Conservation (phyloP, 2,329 filamentous ascomycete genomes). For the Cladosporium cucumerinum region DNA sequence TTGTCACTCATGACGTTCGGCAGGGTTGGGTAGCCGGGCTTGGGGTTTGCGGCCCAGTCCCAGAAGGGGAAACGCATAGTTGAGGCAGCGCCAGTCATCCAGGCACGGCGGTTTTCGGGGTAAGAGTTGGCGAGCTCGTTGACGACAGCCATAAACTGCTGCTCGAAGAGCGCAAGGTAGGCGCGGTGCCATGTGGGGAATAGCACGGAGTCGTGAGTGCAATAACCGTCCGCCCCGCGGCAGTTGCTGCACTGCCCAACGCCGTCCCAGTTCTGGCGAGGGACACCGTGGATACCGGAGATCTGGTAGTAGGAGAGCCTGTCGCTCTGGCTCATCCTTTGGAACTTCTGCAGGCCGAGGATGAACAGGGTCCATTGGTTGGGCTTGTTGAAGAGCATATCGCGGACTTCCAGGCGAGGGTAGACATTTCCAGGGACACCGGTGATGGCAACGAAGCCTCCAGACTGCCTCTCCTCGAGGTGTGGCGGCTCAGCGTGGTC, state of each 20-base stretch:
- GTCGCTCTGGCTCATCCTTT: conserved; percentile 19
- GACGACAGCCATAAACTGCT: conserved; percentile 31
- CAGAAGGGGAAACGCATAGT: conserved; percentile 30
- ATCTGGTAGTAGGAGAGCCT: conserved; percentile 28
- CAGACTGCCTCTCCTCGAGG: conserved; percentile 17
- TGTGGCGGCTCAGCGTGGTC: not conserved
- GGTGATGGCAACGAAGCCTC: conserved; percentile 18
- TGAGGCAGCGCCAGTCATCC: conserved; percentile 27
- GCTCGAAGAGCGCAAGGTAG: conserved; percentile 35
- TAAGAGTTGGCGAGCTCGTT: conserved; percentile 28
- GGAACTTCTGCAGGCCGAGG: conserved; percentile 27
- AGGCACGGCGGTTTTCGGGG: conserved; percentile 19
- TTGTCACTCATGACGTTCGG: conserved; percentile 25
- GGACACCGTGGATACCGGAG: conserved; percentile 33
- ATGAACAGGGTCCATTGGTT: conserved; percentile 27
- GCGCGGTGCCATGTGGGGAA: conserved; percentile 36
- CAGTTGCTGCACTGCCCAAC: conserved; percentile 29
- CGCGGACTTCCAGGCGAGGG: conserved; percentile 27
- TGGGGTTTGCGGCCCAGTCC: conserved; percentile 29
- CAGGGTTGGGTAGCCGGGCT: conserved; percentile 22
- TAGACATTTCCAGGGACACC: conserved; percentile 20
- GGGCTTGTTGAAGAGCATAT: conserved; percentile 24
- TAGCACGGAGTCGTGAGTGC: conserved; percentile 35
- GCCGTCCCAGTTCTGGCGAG: conserved; percentile 30
- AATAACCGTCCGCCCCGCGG: conserved; percentile 33